Evolutionary conservation across 148 eudicot genomes (phyloP).

Genomic region (Silene conica): DNA sequence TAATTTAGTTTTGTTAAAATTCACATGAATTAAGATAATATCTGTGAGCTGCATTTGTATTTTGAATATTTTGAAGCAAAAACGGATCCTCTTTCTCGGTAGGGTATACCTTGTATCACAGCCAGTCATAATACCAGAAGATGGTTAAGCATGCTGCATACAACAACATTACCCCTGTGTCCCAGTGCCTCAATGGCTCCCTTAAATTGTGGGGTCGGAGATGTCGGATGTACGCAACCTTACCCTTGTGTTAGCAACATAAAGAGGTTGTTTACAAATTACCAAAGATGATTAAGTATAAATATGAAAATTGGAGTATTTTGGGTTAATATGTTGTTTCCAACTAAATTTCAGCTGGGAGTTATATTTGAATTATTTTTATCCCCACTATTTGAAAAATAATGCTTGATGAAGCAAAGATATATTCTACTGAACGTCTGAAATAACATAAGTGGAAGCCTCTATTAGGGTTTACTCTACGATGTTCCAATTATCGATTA

Average conservation of each 20-base stretch:
- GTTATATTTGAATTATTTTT: not conserved
- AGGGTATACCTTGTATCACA: not conserved
- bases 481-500: not conserved
- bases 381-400: not conserved
- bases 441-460: not conserved
- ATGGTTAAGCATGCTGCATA: too few species aligned
- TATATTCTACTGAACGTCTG: not conserved
- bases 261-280: too few species aligned
- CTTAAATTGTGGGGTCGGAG: too few species aligned
- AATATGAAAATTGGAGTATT: not conserved
- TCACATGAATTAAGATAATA: not conserved
- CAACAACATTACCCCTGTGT: too few species aligned
- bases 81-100: not conserved
- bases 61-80: not conserved
- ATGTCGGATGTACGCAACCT: too few species aligned
- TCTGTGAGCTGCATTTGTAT: not conserved
- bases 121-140: too few species aligned
- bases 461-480: too few species aligned
- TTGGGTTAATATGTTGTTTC: not conserved
- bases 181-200: too few species aligned
- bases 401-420: not conserved
- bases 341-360: not conserved
- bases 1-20: not conserved
- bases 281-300: too few species aligned
- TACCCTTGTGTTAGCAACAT: too few species aligned